A percentile compares a stretch with the other conserved stretches of the same genome.
Conservation (phyloP, 2,329 filamentous ascomycete species). For the Blastomyces emzantsi region DNA sequence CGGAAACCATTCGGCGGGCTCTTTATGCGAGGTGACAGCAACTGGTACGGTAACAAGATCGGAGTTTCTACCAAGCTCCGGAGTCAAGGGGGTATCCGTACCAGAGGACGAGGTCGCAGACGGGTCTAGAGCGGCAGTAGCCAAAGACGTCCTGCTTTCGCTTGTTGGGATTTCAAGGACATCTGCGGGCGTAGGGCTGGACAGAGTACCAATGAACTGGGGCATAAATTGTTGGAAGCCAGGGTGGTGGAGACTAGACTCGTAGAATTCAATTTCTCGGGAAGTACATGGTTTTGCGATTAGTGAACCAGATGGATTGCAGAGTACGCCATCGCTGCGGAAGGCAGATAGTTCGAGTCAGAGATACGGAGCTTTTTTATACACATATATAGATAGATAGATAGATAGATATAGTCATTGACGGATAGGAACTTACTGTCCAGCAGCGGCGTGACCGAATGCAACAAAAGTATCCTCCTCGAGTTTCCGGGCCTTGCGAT, state of each 20-base stretch:
- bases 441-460: slow-evolving; percentile 40
- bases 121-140: slow-evolving; percentile 18
- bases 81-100: slow-evolving; percentile 16
- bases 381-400: background rate
- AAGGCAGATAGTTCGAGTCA: background rate
- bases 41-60: slow-evolving; percentile 20
- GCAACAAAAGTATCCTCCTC: slow-evolving; percentile 34
- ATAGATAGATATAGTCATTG: background rate
- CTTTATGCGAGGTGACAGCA: slow-evolving; percentile 19
- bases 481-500: slow-evolving; percentile 27
- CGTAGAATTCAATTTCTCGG: slow-evolving; percentile 83
- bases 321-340: slow-evolving; percentile 76
- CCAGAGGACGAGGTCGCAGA: slow-evolving; percentile 16
- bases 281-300: slow-evolving; percentile 91
- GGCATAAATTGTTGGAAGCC: slow-evolving; percentile 76
- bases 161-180: slow-evolving; percentile 40
- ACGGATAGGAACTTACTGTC: slow-evolving; percentile 40
- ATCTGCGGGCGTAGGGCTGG: slow-evolving; percentile 49
- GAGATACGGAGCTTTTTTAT: background rate
- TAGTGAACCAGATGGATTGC: slow-evolving; percentile 69
- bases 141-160: slow-evolving; percentile 22
- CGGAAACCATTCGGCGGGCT: slow-evolving; percentile 34
- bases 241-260: slow-evolving; percentile 59
- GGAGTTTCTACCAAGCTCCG: slow-evolving; percentile 19
- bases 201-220: slow-evolving; percentile 69